phyloP scores from a whole-genome alignment of 129 eudicot genomes.

The Lactuca sativa region DNA sequence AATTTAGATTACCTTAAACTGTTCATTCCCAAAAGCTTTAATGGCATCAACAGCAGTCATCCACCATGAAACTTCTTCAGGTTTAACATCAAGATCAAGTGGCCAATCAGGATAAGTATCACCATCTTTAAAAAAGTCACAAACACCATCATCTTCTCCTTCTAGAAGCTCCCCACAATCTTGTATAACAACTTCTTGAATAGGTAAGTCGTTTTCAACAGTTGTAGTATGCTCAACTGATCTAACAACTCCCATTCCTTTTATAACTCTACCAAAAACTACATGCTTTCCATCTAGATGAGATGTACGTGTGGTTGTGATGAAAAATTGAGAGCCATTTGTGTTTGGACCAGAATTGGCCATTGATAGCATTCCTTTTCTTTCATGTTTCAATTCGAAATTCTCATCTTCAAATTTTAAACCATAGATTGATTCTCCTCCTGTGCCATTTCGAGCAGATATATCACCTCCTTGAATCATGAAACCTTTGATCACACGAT shows the following conservation, averaged over 20 bases:
- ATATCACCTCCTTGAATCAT: constrained; percentile 92
- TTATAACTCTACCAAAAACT: constrained; percentile 86
- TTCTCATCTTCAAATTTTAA: constrained; percentile 86
- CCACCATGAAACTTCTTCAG: constrained; percentile 75
- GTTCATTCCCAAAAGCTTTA: constrained; percentile 75
- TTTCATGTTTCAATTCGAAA: constrained; percentile 77
- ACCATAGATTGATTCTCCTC: constrained; percentile 91
- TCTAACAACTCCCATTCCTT: constrained; percentile 88
- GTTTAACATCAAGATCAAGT: constrained; percentile 67
- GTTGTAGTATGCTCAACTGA: constrained; percentile 62
- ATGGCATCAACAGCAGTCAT: constrained; percentile 61
- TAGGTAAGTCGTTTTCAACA: constrained; percentile 48
- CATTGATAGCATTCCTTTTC: constrained; percentile 96
- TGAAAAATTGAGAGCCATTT: constrained; percentile 85
- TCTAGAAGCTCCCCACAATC: constrained; percentile 94
- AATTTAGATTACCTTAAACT: constrained; percentile 58
- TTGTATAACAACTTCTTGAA: constrained; percentile 59
- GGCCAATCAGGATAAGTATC: constrained; percentile 95
- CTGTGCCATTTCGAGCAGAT: constrained; percentile 64
- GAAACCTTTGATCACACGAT: constrained; percentile 70
- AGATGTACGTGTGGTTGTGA: constrained; percentile 70
- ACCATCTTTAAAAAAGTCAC: constrained; percentile 86
- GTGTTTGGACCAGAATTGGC: constrained; percentile 86
- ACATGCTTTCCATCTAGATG: constrained; percentile 88
- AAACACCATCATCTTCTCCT: constrained; percentile 84